A percentile compares a stretch with the other conserved stretches of the same genome.
phyloP scores from a whole-genome alignment of 208 protist genomes.

The Histomonas meleagridis region DNA sequence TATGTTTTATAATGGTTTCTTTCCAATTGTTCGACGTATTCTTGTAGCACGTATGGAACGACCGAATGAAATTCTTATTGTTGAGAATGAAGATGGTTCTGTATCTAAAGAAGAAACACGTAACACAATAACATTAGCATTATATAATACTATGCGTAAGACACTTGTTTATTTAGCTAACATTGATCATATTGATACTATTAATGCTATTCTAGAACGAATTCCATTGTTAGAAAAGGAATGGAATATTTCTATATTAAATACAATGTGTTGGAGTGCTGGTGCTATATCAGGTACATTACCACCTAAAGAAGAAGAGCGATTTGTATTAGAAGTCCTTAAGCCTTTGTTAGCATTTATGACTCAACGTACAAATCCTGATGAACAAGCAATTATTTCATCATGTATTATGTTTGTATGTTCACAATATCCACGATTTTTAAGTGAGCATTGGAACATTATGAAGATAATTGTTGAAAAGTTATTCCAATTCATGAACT shows the following conservation, averaged over 20 bases:
- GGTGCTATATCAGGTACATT: not conserved
- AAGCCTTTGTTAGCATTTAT: not conserved
- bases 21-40: not conserved
- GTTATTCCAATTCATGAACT: not conserved
- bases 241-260: not conserved
- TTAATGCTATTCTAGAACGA: not conserved
- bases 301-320: not conserved
- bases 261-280: not conserved
- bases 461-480: not conserved
- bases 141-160: not conserved
- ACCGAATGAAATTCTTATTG: not conserved
- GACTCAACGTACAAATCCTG: not conserved
- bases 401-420: conserved; percentile 7
- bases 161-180: not conserved
- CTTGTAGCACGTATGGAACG: not conserved
- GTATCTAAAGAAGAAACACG: not conserved
- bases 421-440: not conserved
- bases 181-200: not conserved
- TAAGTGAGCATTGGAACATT: not conserved
- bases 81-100: not conserved
- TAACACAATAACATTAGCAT: not conserved
- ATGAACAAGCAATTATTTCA: not conserved
- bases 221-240: not conserved
- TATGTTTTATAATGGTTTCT: not conserved
- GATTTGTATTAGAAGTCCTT: not conserved